Evolutionary conservation across 345 rosid genomes (phyloP).

Genomic region (Nasturtium officinale): DNA sequence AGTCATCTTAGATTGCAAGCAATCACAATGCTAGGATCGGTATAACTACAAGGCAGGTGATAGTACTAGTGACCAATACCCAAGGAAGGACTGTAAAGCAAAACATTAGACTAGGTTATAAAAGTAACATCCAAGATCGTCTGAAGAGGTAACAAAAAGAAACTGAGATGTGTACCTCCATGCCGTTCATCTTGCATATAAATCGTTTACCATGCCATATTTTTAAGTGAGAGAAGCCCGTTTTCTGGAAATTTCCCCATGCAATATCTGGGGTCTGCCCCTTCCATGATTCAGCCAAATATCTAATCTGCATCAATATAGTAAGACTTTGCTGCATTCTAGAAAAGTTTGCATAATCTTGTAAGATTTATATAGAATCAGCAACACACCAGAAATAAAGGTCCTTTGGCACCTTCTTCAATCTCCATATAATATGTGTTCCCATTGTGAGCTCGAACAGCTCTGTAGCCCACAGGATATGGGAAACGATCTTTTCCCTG

Average conservation of each 20-base stretch:
- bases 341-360: neutral
- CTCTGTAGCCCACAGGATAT: conserved; percentile 85
- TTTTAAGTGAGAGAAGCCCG: conserved; percentile 51
- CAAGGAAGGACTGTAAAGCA: conserved; percentile 17
- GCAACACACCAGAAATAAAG: conserved; percentile 64
- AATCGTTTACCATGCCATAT: conserved; percentile 81
- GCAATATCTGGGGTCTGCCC: conserved; percentile 83
- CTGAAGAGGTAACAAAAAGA: conserved; percentile 6
- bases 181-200: conserved; percentile 72
- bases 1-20: conserved; percentile 17
- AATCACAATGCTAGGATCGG: conserved; percentile 21
- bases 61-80: neutral
- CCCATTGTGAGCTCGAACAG: conserved; percentile 66
- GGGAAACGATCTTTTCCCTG: conserved; percentile 95
- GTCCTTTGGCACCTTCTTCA: conserved; percentile 80
- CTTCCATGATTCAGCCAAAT: conserved; percentile 61
- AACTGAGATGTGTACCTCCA: conserved; percentile 56
- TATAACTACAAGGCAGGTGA: conserved; percentile 28
- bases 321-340: conserved; percentile 14
- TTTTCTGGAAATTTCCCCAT: conserved; percentile 86
- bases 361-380: conserved; percentile 1
- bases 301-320: conserved; percentile 58
- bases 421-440: conserved; percentile 65
- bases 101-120: neutral
- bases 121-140: conserved; percentile 7